phyloP scores from a whole-genome alignment of 2,329 filamentous ascomycete species.

The Aspergillus candidus region DNA sequence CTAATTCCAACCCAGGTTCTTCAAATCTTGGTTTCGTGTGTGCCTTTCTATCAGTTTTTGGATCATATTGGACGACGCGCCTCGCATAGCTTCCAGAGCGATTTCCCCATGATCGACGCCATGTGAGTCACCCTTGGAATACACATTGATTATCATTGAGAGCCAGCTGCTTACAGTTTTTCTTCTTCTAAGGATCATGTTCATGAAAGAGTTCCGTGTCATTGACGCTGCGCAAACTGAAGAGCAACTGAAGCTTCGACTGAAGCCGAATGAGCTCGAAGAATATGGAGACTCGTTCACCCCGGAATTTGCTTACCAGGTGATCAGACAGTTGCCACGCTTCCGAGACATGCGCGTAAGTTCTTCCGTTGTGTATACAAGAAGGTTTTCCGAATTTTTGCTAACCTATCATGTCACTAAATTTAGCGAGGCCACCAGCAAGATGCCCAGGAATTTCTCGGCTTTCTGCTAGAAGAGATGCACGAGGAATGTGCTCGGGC shows the following conservation, averaged over 20 bases:
- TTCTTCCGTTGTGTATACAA: slow-evolving; percentile 9
- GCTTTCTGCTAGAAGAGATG: slow-evolving; percentile 83
- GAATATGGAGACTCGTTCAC: slow-evolving; percentile 86
- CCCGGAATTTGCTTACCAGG: slow-evolving; percentile 92
- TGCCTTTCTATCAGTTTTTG: slow-evolving; percentile 90
- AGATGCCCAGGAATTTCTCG: slow-evolving; percentile 94
- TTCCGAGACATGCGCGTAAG: slow-evolving; percentile 88
- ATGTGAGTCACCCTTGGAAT: slow-evolving; percentile 57
- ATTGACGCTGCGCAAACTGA: slow-evolving; percentile 71
- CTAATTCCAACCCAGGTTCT: slow-evolving; percentile 58
- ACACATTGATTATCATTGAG: neutral
- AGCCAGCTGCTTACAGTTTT: slow-evolving; percentile 3
- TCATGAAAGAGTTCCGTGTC: slow-evolving; percentile 84
- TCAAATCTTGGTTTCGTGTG: slow-evolving; percentile 89
- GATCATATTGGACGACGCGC: slow-evolving; percentile 79
- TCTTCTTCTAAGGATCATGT: slow-evolving; percentile 66
- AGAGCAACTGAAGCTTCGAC: slow-evolving; percentile 64
- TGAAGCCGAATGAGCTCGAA: slow-evolving; percentile 80
- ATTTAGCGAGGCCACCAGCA: slow-evolving; percentile 83
- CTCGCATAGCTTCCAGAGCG: slow-evolving; percentile 86
- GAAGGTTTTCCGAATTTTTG: neutral
- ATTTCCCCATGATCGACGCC: slow-evolving; percentile 87
- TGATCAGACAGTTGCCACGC: slow-evolving; percentile 75
- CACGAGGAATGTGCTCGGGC: slow-evolving; percentile 86
- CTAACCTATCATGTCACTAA: neutral